Conservation (phyloP, 1,139 yeast species). For the Spathaspora sp. region DNA sequence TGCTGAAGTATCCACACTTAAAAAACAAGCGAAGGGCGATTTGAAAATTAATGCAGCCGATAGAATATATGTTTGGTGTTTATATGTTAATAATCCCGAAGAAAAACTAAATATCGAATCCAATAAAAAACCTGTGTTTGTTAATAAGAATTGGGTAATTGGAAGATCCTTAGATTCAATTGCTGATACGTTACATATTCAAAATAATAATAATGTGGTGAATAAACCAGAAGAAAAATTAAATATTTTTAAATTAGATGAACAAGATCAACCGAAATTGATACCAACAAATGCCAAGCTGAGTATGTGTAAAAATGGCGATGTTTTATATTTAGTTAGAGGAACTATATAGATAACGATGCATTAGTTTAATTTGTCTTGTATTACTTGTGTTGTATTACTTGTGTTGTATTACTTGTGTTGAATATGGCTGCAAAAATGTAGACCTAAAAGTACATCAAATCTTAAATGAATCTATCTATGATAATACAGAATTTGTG, state of each 20-base stretch:
- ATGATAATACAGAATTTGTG: no score
- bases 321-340: conserved; percentile 55
- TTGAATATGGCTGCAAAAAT: no score
- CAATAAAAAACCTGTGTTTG: conserved; percentile 44
- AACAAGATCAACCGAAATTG: conserved; percentile 26
- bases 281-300: conserved; percentile 11
- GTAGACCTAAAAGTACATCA: neutral
- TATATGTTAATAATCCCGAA: conserved; percentile 33
- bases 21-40: conserved; percentile 70
- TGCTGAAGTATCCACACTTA: conserved; percentile 33
- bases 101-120: conserved; percentile 27
- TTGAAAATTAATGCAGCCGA: conserved; percentile 50
- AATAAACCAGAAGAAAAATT: conserved; percentile 41
- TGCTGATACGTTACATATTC: conserved; percentile 52
- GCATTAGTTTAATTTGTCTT: no score
- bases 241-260: conserved; percentile 41
- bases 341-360: conserved; percentile 41
- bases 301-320: conserved; percentile 45
- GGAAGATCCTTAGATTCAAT: conserved; percentile 77
- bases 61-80: conserved; percentile 62
- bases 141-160: conserved; percentile 66
- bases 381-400: no score
- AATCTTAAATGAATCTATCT: neutral
- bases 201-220: conserved; percentile 56
- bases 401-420: no score